Evolutionary conservation across 257 asterid species (phyloP).

Genomic region (Nicotiana otophora): DNA sequence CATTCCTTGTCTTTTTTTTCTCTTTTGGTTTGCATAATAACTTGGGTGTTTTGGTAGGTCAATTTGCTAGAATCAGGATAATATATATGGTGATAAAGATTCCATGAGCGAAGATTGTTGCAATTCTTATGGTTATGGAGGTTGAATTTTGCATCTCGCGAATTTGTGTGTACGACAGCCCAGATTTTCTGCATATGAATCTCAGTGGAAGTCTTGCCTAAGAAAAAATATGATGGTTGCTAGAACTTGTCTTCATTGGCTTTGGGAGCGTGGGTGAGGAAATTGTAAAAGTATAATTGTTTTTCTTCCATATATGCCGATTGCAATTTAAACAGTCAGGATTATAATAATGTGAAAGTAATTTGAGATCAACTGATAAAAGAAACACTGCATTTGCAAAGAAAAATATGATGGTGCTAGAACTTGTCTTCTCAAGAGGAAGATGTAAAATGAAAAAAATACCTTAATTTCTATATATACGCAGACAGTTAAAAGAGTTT

Average conservation of each 20-base stretch:
- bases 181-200: neutral
- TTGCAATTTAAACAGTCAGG: neutral
- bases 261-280: neutral
- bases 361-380: too few species aligned
- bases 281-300: neutral
- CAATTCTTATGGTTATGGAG: slow-evolving; percentile 3
- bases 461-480: too few species aligned
- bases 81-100: slow-evolving; percentile 23
- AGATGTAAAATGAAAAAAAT: too few species aligned
- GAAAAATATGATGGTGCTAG: too few species aligned
- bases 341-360: too few species aligned
- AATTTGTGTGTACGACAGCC: neutral
- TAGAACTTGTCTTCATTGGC: neutral
- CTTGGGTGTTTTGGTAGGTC: slow-evolving; percentile 33
- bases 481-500: too few species aligned
- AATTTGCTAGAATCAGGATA: slow-evolving; percentile 54
- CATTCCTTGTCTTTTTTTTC: neutral
- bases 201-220: neutral
- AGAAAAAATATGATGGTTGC: too few species aligned
- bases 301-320: neutral
- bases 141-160: neutral
- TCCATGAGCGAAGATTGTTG: neutral
- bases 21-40: neutral
- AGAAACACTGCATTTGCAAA: too few species aligned
- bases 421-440: too few species aligned